Evolutionary conservation across 768 basidiomycete species (phyloP).

Genomic region (Phylloporus rhodoxanthus): DNA sequence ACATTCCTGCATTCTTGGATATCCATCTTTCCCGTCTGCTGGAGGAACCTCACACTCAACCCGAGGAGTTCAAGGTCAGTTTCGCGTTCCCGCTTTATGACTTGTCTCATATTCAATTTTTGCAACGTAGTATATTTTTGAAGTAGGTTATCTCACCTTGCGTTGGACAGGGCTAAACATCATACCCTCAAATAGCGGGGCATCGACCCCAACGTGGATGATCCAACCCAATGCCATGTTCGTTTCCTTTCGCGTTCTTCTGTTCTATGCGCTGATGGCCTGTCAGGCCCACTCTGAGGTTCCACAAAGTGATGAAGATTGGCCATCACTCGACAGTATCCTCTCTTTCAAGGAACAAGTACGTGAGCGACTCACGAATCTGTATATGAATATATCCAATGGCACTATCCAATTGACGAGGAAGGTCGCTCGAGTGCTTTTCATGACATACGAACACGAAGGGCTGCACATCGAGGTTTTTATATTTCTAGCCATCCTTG

Average conservation of each 20-base stretch:
- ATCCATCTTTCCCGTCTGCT: slow-evolving; percentile 79
- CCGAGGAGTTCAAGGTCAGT: slow-evolving; percentile 68
- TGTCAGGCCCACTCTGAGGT: slow-evolving; percentile 83
- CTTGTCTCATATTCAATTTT: slow-evolving; percentile 3
- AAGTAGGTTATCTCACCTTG: slow-evolving; percentile 38
- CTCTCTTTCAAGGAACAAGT: slow-evolving; percentile 75
- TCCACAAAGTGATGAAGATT: slow-evolving; percentile 72
- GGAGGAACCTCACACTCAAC: slow-evolving; percentile 75
- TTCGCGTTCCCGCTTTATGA: slow-evolving; percentile 1
- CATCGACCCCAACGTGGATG: slow-evolving; percentile 92
- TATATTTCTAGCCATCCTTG: background rate
- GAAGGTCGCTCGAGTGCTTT: slow-evolving; percentile 71
- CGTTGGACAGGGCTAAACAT: slow-evolving; percentile 2
- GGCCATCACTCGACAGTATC: slow-evolving; percentile 73
- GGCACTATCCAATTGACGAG: slow-evolving; percentile 48
- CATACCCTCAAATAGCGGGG: slow-evolving; percentile 56
- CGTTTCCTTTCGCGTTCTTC: slow-evolving; percentile 18
- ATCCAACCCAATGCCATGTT: slow-evolving; percentile 82
- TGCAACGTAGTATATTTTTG: slow-evolving; percentile 58
- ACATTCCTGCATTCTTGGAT: slow-evolving; percentile 89
- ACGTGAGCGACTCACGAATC: slow-evolving; percentile 57
- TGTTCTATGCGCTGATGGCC: background rate
- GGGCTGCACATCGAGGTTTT: slow-evolving; percentile 74
- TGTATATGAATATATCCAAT: slow-evolving; percentile 70
- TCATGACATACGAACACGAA: slow-evolving; percentile 91